phyloP scores from a whole-genome alignment of 1,139 yeast genomes.

The Barnettozyma hawaiiensis region DNA sequence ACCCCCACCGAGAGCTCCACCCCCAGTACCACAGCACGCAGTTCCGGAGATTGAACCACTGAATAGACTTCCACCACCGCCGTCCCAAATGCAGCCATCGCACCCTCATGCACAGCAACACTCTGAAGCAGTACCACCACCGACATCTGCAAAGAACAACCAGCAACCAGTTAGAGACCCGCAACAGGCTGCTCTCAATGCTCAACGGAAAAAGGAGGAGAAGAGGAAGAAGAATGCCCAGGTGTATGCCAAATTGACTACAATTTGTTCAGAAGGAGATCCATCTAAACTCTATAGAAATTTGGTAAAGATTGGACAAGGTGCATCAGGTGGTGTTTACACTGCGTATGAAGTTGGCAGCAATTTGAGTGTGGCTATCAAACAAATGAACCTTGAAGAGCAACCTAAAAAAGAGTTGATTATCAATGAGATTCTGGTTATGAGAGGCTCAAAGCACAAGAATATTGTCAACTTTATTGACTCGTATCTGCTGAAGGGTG shows the following conservation, averaged over 20 bases:
- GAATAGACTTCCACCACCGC: too few species aligned
- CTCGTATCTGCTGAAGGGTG: constrained; percentile 66
- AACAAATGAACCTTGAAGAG: constrained; percentile 87
- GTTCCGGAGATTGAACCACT: not conserved
- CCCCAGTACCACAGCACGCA: not conserved
- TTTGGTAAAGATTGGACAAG: constrained; percentile 87
- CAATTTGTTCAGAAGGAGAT: constrained; percentile 82
- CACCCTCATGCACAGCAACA: constrained; percentile 13
- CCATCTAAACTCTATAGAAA: constrained; percentile 71
- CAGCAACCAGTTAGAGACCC: constrained; percentile 45
- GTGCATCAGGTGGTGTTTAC: constrained; percentile 97
- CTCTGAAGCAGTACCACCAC: constrained; percentile 22
- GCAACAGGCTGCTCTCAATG: constrained; percentile 49
- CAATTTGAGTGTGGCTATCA: constrained; percentile 76
- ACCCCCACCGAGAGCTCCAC: constrained; percentile 23
- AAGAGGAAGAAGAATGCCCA: constrained; percentile 63
- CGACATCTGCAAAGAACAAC: constrained; percentile 28
- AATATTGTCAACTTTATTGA: constrained; percentile 91
- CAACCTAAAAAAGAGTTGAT: constrained; percentile 96
- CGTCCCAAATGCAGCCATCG: constrained; percentile 17
- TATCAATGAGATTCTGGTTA: constrained; percentile 87
- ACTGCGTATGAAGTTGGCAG: constrained; percentile 71
- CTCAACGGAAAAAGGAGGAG: constrained; percentile 72
- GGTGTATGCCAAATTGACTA: constrained; percentile 60
- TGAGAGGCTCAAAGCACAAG: constrained; percentile 87